phyloP scores from a whole-genome alignment of 805 yeast genomes.

The Candida easanensis region DNA sequence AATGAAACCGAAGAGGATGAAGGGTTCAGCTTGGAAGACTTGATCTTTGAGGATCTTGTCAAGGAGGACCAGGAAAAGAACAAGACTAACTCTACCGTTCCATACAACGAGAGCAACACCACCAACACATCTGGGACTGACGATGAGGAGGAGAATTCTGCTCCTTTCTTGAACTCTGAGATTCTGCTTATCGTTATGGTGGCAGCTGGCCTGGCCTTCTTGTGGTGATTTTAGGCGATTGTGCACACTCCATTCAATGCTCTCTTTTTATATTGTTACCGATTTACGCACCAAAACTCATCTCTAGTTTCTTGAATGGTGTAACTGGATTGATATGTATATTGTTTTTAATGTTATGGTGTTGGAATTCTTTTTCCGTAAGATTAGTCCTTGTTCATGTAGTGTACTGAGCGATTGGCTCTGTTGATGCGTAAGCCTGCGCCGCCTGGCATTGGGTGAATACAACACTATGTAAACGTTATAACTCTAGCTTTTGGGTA shows the following conservation, averaged over 20 bases:
- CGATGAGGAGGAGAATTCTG: conserved; percentile 9
- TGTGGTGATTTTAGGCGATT: conserved; percentile 3
- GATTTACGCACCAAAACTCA: neutral
- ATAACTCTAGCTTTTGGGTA: too few relatives aligned
- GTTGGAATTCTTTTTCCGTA: too few relatives aligned
- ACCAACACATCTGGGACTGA: conserved; percentile 4
- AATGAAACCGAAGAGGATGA: neutral
- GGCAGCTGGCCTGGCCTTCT: conserved; percentile 5
- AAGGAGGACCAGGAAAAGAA: neutral
- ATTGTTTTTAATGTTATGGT: too few relatives aligned
- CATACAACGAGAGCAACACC: neutral
- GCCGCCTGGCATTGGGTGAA: too few relatives aligned
- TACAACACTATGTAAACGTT: too few relatives aligned
- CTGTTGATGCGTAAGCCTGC: too few relatives aligned
- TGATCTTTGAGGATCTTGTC: conserved; percentile 14
- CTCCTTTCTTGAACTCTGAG: conserved; percentile 9
- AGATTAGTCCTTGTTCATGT: too few relatives aligned
- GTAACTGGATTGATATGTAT: neutral
- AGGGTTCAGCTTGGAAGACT: conserved; percentile 11
- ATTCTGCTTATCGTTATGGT: conserved; percentile 4
- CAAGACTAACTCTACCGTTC: neutral
- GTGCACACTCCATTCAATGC: neutral
- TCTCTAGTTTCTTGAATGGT: neutral
- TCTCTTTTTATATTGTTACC: neutral
- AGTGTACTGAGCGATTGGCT: too few relatives aligned